These are phyloP conservation scores for Ceratobasidium sp. DNA, from an alignment of 1,284 basidiomycete genomes.

Conservation along the genomic window DNA sequence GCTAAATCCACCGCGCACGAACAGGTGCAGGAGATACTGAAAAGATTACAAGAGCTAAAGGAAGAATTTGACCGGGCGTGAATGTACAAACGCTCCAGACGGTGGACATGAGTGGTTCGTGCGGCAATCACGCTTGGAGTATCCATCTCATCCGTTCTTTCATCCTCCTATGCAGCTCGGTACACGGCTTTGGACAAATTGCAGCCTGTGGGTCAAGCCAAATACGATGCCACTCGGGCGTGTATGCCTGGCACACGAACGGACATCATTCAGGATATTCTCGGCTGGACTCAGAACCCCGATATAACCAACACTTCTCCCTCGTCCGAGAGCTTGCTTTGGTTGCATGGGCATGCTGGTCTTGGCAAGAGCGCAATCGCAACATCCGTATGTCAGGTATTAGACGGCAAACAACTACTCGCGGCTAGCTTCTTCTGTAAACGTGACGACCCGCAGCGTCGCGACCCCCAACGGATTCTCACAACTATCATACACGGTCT, in stretches of 20 bases:
- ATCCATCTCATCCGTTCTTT: no score
- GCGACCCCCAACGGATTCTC: constrained; percentile 7
- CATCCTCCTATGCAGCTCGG: neutral
- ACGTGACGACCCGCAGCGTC: constrained; percentile 15
- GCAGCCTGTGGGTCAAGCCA: neutral
- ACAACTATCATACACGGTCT: constrained; percentile 17
- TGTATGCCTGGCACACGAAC: constrained; percentile 21
- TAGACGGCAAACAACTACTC: neutral
- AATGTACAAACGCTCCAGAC: neutral
- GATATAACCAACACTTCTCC: neutral
- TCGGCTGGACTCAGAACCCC: neutral
- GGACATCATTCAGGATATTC: neutral
- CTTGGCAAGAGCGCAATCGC: constrained; percentile 33
- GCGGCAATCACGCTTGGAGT: no score
- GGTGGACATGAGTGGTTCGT: neutral
- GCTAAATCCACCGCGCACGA: neutral
- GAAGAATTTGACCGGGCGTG: neutral
- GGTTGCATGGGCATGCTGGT: constrained; percentile 37
- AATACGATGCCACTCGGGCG: neutral
- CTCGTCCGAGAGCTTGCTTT: neutral
- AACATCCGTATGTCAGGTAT: constrained; percentile 6
- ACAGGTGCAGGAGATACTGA: neutral
- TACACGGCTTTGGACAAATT: neutral
- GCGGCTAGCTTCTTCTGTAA: constrained; percentile 34
- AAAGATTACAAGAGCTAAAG: neutral